Evolutionary conservation across 768 basidiomycete species (phyloP).

Genomic region (Leccinum olivaceopallidum): DNA sequence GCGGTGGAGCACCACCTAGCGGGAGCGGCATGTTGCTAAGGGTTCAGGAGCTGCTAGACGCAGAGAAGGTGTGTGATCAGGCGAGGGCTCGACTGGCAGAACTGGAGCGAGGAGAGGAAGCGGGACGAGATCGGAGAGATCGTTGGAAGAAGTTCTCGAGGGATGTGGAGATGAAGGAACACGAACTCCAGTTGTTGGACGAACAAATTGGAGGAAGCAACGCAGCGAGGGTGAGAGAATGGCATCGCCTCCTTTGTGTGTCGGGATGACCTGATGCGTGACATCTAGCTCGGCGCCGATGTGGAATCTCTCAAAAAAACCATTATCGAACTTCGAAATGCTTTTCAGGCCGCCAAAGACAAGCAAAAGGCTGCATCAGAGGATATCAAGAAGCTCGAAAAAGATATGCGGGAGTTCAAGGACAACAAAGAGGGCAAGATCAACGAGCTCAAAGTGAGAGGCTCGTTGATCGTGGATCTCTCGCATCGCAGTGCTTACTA

Average conservation of each 20-base stretch:
- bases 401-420: conserved; percentile 98
- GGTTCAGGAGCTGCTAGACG: conserved; percentile 78
- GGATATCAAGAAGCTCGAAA: conserved; percentile 86
- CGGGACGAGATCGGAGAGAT: conserved; percentile 52
- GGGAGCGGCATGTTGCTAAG: conserved; percentile 72
- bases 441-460: conserved; percentile 81
- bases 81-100: conserved; percentile 48
- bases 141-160: conserved; percentile 59
- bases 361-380: conserved; percentile 76
- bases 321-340: conserved; percentile 56
- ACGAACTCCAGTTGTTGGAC: conserved; percentile 79
- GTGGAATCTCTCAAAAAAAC: conserved; percentile 70
- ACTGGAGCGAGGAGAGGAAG: conserved; percentile 57
- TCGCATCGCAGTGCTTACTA: background rate
- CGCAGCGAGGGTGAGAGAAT: conserved; percentile 71
- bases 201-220: conserved; percentile 89
- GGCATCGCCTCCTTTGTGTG: background rate
- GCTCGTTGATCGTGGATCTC: background rate
- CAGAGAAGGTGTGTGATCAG: conserved; percentile 58
- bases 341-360: conserved; percentile 64
- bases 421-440: conserved; percentile 98
- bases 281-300: conserved; percentile 72
- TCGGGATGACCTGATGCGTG: conserved; percentile 1
- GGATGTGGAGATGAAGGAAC: conserved; percentile 87
- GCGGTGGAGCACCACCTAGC: conserved; percentile 85